These are phyloP conservation scores for Rosa chinensis DNA, from an alignment of 306 rosid genomes.

Conservation along the genomic window DNA sequence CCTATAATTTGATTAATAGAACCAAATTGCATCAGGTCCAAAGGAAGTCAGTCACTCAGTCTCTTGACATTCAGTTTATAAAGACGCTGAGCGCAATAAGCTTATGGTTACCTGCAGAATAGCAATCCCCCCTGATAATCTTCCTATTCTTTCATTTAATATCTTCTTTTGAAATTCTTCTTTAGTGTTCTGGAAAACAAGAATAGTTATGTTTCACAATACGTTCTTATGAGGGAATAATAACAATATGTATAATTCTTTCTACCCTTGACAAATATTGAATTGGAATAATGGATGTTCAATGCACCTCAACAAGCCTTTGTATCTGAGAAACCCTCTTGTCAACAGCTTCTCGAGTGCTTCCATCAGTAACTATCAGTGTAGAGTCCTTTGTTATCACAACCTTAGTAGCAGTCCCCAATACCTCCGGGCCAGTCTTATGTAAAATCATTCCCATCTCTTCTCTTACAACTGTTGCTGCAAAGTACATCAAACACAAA, in stretches of 20 bases:
- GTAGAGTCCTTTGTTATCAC: slow-evolving; percentile 81
- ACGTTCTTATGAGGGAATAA: background rate
- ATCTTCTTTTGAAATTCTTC: slow-evolving; percentile 81
- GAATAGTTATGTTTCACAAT: slow-evolving; percentile 10
- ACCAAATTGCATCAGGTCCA: slow-evolving; percentile 25
- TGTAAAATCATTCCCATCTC: slow-evolving; percentile 77
- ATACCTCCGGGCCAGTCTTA: slow-evolving; percentile 51
- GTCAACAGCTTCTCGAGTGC: slow-evolving; percentile 59
- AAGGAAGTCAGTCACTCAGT: slow-evolving; percentile 11
- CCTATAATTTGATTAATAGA: slow-evolving; percentile 48
- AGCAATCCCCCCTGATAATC: slow-evolving; percentile 82
- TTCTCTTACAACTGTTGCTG: slow-evolving; percentile 87
- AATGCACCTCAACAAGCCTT: slow-evolving; percentile 66
- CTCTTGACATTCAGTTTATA: slow-evolving; percentile 16
- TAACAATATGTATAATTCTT: background rate
- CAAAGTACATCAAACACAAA: slow-evolving; percentile 21
- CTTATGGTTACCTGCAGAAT: slow-evolving; percentile 69
- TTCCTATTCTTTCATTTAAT: slow-evolving; percentile 81
- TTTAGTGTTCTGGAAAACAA: slow-evolving; percentile 65
- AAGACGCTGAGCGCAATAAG: slow-evolving; percentile 13
- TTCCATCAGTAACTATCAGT: slow-evolving; percentile 77
- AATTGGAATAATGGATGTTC: slow-evolving; percentile 23
- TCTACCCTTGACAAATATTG: slow-evolving; percentile 8
- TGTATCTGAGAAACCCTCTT: slow-evolving; percentile 67
- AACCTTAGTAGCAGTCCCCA: slow-evolving; percentile 73